Conservation (phyloP, 805 yeast genomes). For the Hemisphaericaspora nanyangensis region DNA sequence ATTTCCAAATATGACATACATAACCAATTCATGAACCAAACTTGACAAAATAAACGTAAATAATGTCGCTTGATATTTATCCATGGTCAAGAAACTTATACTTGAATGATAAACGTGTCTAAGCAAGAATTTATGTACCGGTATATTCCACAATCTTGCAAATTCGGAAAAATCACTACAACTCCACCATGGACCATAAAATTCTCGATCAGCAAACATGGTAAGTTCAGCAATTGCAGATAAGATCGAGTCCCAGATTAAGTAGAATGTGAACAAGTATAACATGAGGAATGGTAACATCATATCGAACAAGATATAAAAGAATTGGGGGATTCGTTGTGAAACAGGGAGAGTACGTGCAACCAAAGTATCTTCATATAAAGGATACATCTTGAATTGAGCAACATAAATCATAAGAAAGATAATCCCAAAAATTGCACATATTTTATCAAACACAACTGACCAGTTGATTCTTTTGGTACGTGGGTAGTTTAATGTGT, state of each 20-base stretch:
- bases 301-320: constrained; percentile 62
- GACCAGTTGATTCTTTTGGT: constrained; percentile 63
- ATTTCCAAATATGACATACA: constrained; percentile 81
- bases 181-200: constrained; percentile 98
- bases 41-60: constrained; percentile 79
- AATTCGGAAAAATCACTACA: constrained; percentile 91
- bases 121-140: constrained; percentile 84
- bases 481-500: constrained; percentile 79
- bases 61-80: constrained; percentile 66
- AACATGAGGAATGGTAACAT: constrained; percentile 76
- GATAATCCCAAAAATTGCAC: constrained; percentile 86
- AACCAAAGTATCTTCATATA: constrained; percentile 56
- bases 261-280: constrained; percentile 75
- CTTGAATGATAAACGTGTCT: constrained; percentile 94
- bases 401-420: constrained; percentile 77
- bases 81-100: constrained; percentile 67
- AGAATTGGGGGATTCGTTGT: constrained; percentile 45
- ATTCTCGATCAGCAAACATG: constrained; percentile 82
- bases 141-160: constrained; percentile 90
- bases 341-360: constrained; percentile 47
- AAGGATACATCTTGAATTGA: constrained; percentile 70
- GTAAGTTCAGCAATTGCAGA: constrained; percentile 89
- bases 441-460: constrained; percentile 63
- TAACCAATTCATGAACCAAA: constrained; percentile 83
- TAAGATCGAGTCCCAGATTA: constrained; percentile 94